Evolutionary conservation across 352 stramenopile genomes (phyloP), one percentile per base, ranked within the genome.

Genomic region (Pythium biforme): DNA sequence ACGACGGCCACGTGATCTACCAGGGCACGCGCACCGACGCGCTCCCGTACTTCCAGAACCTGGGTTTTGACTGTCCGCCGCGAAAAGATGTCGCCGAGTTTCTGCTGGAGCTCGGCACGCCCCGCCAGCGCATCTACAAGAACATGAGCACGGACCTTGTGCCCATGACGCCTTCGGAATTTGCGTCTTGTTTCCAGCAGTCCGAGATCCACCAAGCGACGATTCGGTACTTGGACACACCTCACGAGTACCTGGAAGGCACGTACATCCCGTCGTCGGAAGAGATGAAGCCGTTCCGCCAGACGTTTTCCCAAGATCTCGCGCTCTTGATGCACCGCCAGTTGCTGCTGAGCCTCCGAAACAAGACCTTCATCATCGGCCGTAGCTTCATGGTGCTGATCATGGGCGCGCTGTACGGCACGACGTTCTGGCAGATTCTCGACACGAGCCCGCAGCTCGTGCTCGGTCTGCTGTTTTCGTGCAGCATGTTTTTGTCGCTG

Each of bases 381-480:
- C 75, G 81, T 14, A 68, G 61, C 8, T 59, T 87, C 49, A 88
- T 88, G 76, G 75, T 86, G 5, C 39, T 88, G 29, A 60, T 89
- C 63, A 88, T 89, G 76, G 83, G 70, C 1, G 34, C 87, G 39
- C 62, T 92, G 14, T 89, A 90, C 58, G 81, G 76, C 37, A 80
- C 77, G 4, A 81, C 74, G 26, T 92, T 89, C 58, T 89, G 72
- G 73, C 72, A 90, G 29, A 66, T 90, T 53, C 69, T 81, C 29
- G 71, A 78, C 41, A 63, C 71, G 8, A 85, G 81, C 53, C 69
- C 73, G 34, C 75, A 87, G 62, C 60, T 88, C 17, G 75, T 95
- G 31, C 71, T 97, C 31, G 89, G 92, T 43, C 65, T 97, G 33
- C 68, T 97, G 3, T 97, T 97, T 69, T 89, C 90, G 40, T 86